Conservation (phyloP, 345 rosid genomes). For the Brassica napus region Da-Ae NC_063435.1:3339501-3340000, state of each 20-base stretch:
- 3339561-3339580: slow-evolving; percentile 4
- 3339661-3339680: too few species aligned
- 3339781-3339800: too few species aligned
- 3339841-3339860: slow-evolving; percentile 13
- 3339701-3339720: too few species aligned
- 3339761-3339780: too few species aligned
- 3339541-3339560: background rate
- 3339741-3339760: too few species aligned
- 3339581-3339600: background rate
- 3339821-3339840: background rate
- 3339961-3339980: background rate
- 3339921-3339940: background rate
- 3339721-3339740: too few species aligned
- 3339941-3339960: background rate
- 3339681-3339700: too few species aligned
- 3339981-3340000: background rate
- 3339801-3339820: too few species aligned
- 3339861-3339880: slow-evolving; percentile 33
- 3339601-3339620: too few species aligned
- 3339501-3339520: background rate
- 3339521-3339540: slow-evolving; percentile 16
- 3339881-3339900: background rate
- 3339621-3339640: too few species aligned
- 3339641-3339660: too few species aligned
- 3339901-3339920: background rate